Percentiles rank a stretch among this genome's conserved stretches.
phyloP scores from a whole-genome alignment of 108 stramenopile species.

The Skeletonema grethae region DNA sequence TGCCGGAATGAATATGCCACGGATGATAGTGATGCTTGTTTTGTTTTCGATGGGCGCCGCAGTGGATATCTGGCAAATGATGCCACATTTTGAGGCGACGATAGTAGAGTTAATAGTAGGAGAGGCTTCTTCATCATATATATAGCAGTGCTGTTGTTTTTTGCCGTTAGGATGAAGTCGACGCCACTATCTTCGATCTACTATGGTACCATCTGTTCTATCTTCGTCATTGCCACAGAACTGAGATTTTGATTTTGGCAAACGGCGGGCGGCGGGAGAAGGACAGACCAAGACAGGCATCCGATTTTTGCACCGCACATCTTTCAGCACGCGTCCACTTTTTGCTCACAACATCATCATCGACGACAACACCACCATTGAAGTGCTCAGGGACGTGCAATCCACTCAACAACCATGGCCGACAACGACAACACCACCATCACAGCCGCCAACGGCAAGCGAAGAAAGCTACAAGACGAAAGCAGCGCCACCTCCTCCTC shows the following conservation, averaged over 20 bases:
- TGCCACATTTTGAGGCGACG: not conserved
- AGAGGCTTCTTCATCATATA: not conserved
- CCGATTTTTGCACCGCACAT: too few relatives aligned
- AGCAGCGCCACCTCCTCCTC: not conserved
- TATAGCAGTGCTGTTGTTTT: not conserved
- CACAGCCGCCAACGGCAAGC: not conserved
- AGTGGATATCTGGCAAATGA: not conserved
- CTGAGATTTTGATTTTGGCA: too few relatives aligned
- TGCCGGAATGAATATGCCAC: not conserved
- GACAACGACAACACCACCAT: not conserved
- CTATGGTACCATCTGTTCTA: too few relatives aligned
- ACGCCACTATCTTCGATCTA: too few relatives aligned
- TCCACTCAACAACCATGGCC: not conserved
- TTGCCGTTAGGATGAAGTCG: too few relatives aligned
- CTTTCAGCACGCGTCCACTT: too few relatives aligned
- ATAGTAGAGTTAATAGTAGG: not conserved
- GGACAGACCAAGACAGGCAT: too few relatives aligned
- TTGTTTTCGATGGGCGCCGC: not conserved
- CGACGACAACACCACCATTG: too few relatives aligned
- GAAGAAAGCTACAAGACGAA: not conserved
- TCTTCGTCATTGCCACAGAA: too few relatives aligned
- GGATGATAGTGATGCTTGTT: not conserved
- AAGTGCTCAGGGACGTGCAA: too few relatives aligned
- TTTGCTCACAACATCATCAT: too few relatives aligned
- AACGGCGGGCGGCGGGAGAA: too few relatives aligned